Conservation (phyloP, 192 early-diverging fungal species). For the Umbelopsis ramanniana region DNA sequence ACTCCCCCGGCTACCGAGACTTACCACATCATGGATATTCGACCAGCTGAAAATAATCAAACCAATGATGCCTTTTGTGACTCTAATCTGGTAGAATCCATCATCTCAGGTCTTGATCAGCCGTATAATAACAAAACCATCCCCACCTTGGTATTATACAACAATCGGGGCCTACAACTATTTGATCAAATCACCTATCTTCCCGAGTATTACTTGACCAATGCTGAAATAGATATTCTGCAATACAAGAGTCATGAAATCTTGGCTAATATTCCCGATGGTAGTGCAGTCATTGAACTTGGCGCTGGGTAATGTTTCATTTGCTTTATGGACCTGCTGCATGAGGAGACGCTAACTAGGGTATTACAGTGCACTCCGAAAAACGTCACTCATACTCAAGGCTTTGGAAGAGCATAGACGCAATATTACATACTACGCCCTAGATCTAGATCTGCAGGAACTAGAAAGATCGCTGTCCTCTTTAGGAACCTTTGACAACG, state of each 20-base stretch:
- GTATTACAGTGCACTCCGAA: constrained; percentile 74
- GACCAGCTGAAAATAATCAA: not conserved
- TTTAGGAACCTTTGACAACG: constrained; percentile 66
- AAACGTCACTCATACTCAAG: constrained; percentile 82
- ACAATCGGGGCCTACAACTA: constrained; percentile 79
- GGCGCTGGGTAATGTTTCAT: constrained; percentile 74
- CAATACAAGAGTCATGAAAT: constrained; percentile 63
- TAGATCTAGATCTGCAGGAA: constrained; percentile 85
- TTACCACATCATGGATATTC: constrained; percentile 5
- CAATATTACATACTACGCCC: constrained; percentile 83
- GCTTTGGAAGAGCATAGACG: constrained; percentile 67
- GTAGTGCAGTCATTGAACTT: constrained; percentile 82
- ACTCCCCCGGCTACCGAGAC: not conserved
- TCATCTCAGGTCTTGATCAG: constrained; percentile 28
- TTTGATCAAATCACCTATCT: constrained; percentile 92
- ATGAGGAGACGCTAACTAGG: not conserved
- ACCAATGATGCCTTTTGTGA: constrained; percentile 33
- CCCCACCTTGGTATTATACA: constrained; percentile 87
- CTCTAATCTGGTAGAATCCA: constrained; percentile 28
- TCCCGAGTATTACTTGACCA: constrained; percentile 79
- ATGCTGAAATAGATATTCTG: constrained; percentile 87
- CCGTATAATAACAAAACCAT: constrained; percentile 54
- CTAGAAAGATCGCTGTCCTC: constrained; percentile 72
- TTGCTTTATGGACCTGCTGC: not conserved
- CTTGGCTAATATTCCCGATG: constrained; percentile 63